phyloP scores from a whole-genome alignment of 73 alveolate species.

The Paramecium tetraurelia region DNA sequence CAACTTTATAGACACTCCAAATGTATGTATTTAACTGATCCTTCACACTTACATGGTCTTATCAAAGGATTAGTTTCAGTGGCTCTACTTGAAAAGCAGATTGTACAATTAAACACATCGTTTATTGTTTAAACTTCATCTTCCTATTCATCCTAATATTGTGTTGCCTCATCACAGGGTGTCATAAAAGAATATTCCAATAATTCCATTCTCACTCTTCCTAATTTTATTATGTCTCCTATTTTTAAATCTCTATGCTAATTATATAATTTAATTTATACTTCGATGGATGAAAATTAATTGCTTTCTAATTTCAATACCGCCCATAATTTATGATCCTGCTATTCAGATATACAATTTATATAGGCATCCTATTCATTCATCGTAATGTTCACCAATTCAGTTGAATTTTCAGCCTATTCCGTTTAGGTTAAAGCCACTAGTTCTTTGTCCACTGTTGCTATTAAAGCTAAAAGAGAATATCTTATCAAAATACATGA shows the following conservation, averaged over 20 bases:
- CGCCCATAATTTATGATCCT: neutral
- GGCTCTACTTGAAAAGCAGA: slow-evolving; percentile 23
- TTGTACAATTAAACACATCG: slow-evolving; percentile 38
- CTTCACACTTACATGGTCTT: slow-evolving; percentile 44
- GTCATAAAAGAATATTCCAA: neutral
- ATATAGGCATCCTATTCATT: neutral
- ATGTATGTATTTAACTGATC: slow-evolving; percentile 53
- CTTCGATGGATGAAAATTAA: neutral
- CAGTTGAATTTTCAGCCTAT: neutral
- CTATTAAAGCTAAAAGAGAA: neutral
- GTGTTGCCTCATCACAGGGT: neutral
- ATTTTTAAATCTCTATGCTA: slow-evolving; percentile 4
- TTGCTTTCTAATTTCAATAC: neutral
- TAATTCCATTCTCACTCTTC: neutral
- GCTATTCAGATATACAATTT: neutral
- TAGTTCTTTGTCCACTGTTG: neutral
- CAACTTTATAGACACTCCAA: slow-evolving; percentile 41
- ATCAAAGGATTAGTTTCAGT: slow-evolving; percentile 44
- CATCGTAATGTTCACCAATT: neutral
- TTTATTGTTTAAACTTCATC: neutral
- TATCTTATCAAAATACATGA: neutral
- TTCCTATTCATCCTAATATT: neutral
- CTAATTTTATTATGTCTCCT: neutral
- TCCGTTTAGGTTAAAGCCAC: neutral
- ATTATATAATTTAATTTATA: neutral